Base-by-base conservation (phyloP, 176 grass and related monocot genomes). In the Eragrostis curvula region DNA sequence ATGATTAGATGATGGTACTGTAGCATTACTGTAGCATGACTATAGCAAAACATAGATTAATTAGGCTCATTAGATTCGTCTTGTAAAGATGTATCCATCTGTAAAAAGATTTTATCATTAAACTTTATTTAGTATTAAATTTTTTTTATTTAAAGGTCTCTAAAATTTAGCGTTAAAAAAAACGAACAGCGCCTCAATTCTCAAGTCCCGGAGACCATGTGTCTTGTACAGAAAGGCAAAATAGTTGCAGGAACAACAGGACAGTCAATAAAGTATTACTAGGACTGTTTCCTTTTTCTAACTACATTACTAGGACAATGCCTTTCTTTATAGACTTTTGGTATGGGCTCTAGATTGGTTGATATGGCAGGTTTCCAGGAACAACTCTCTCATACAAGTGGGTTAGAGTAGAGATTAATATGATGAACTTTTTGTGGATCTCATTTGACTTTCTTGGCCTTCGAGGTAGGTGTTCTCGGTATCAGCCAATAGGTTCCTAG, bases 221-320 rank as follows among this genome's bases (percentile, higher is more conserved):
- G 55, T 71, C 56, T 65, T 81, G 65, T 48, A 72, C 83, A 89
- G 68, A 74, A 89, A 88, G 55, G 87, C 70, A 78, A 72, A 77
- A n/a, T 45, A 46, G 43, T 70, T 63, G 52, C 24, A 75, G 62
- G 76, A 75, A 63, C 69, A 81, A 30, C 61, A 85, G 52, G 49
- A 75, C 77, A 56, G 64, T 81, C 70, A 89, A 65, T 77, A 85
- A 89, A 85, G 71, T 82, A 44, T 57, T 61, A 36, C 32, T 4
- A 36, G 32, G 32, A 36, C 32, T 4, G 4, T 36, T 36, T 36
- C 32, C 32, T 36, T 36, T 36, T 36, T 36, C 32, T 36, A 36
- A 36, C 32, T 4, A 36, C 4, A 36, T 45, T 28, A n/a, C 64
- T 43, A 85, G 83, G 66, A 81, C 83, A 85, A 28, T 70, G 12